These are phyloP conservation scores for Ichthyophthirius multifiliis DNA, from an alignment of 169 alveolate genomes.

Conservation along the genomic window DNA sequence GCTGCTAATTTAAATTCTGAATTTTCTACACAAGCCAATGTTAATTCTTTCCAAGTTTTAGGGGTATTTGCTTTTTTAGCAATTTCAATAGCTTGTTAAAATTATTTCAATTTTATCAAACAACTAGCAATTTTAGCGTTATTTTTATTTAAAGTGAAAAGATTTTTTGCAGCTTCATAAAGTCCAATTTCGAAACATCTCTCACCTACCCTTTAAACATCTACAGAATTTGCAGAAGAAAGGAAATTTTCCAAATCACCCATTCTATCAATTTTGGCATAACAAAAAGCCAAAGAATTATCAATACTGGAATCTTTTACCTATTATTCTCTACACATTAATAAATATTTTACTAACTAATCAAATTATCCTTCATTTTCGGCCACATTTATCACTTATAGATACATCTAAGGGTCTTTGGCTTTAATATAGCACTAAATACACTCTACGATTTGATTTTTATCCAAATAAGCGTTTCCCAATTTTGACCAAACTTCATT, in stretches of 20 bases:
- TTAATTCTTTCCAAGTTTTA: conserved; percentile 91
- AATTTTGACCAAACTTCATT: conserved; percentile 94
- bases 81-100: conserved; percentile 96
- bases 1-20: conserved; percentile 83
- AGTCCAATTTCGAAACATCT: conserved; percentile 87
- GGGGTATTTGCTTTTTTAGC: conserved; percentile 99
- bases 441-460: conserved; percentile 88
- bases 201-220: conserved; percentile 90
- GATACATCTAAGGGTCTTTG: conserved; percentile 87
- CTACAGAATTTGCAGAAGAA: conserved; percentile 90
- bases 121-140: conserved; percentile 97
- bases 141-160: conserved; percentile 94
- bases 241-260: conserved; percentile 92
- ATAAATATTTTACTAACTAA: conserved; percentile 85
- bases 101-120: conserved; percentile 92
- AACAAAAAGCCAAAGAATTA: conserved; percentile 90
- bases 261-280: conserved; percentile 90
- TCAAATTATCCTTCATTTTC: conserved; percentile 84
- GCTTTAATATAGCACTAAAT: conserved; percentile 95
- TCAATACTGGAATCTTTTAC: conserved; percentile 92
- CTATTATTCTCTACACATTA: conserved; percentile 91
- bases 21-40: conserved; percentile 85
- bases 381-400: conserved; percentile 76
- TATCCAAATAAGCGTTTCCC: conserved; percentile 94
- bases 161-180: conserved; percentile 93